Percentiles rank a stretch among this genome's conserved stretches.
Evolutionary conservation across 495 filamentous ascomycete species (phyloP).

Genomic region (Peziza echinospora): DNA sequence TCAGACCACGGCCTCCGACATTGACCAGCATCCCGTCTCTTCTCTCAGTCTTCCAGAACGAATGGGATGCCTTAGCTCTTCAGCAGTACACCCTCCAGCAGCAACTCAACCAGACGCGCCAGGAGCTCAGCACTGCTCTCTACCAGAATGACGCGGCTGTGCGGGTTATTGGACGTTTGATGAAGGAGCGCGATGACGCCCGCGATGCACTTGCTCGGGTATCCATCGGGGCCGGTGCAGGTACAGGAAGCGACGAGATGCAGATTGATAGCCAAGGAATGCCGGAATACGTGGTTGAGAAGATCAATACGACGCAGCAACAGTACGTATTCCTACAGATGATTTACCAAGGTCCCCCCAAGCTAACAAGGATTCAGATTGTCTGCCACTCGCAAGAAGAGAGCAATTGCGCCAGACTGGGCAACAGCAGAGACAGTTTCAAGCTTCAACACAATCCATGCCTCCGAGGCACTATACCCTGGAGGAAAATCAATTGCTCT

Average conservation of each 20-base stretch:
- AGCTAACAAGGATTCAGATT: slow-evolving; percentile 31
- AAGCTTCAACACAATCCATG: slow-evolving; percentile 36
- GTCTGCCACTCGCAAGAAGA: slow-evolving; percentile 67
- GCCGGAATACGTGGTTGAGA: slow-evolving; percentile 46
- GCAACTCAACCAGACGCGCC: slow-evolving; percentile 67
- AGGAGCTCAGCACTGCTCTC: slow-evolving; percentile 78
- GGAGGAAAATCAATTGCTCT: slow-evolving; percentile 45
- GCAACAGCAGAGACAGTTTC: slow-evolving; percentile 51
- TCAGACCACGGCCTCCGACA: slow-evolving; percentile 76
- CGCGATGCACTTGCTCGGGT: slow-evolving; percentile 78
- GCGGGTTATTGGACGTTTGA: slow-evolving; percentile 73
- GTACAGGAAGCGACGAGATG: slow-evolving; percentile 53
- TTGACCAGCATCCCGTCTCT: slow-evolving; percentile 94
- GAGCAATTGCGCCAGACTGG: slow-evolving; percentile 67
- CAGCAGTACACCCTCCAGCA: slow-evolving; percentile 78
- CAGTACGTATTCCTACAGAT: slow-evolving; percentile 20
- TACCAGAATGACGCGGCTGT: slow-evolving; percentile 94
- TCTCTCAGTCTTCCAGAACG: slow-evolving; percentile 88
- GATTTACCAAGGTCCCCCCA: background rate
- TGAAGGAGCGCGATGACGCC: slow-evolving; percentile 77
- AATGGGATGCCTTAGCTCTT: slow-evolving; percentile 86
- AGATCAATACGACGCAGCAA: slow-evolving; percentile 27
- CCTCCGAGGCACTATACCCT: slow-evolving; percentile 40
- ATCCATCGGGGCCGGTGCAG: slow-evolving; percentile 38
- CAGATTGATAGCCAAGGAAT: slow-evolving; percentile 54